These are phyloP conservation scores for Xylogone sp. DNA, from an alignment of 2,329 filamentous ascomycete species.

Conservation along the genomic window DNA sequence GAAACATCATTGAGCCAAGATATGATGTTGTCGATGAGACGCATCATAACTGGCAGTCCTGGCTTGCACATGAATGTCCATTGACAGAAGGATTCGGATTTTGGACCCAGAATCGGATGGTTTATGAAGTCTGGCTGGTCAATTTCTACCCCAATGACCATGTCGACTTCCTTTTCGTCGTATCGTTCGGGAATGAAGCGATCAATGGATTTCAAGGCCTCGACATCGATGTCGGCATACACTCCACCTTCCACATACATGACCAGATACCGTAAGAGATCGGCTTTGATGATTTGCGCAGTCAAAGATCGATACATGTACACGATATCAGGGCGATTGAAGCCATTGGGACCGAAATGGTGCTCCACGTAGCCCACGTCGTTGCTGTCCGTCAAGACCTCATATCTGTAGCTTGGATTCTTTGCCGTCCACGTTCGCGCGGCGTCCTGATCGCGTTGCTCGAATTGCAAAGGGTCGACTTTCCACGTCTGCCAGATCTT, in stretches of 20 bases:
- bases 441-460: slow-evolving; percentile 55
- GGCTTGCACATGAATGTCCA: slow-evolving; percentile 74
- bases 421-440: slow-evolving; percentile 63
- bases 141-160: slow-evolving; percentile 69
- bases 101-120: slow-evolving; percentile 63
- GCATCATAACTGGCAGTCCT: slow-evolving; percentile 62
- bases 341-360: slow-evolving; percentile 60
- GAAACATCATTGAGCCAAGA: slow-evolving; percentile 60
- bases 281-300: slow-evolving; percentile 63
- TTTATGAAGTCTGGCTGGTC: slow-evolving; percentile 62
- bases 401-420: slow-evolving; percentile 57
- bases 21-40: slow-evolving; percentile 65
- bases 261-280: slow-evolving; percentile 62
- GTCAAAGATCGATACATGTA: slow-evolving; percentile 56
- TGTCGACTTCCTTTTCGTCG: slow-evolving; percentile 60
- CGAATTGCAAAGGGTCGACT: slow-evolving; percentile 62
- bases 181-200: slow-evolving; percentile 62
- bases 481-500: slow-evolving; percentile 82
- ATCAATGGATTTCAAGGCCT: slow-evolving; percentile 48
- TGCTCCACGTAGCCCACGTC: slow-evolving; percentile 64
- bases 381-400: slow-evolving; percentile 56
- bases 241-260: slow-evolving; percentile 55
- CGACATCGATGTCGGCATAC: slow-evolving; percentile 58
- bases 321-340: slow-evolving; percentile 65
- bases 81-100: slow-evolving; percentile 69